Conservation (phyloP, 2,329 filamentous ascomycete genomes). For the Fusarium brachygibbosum region DNA sequence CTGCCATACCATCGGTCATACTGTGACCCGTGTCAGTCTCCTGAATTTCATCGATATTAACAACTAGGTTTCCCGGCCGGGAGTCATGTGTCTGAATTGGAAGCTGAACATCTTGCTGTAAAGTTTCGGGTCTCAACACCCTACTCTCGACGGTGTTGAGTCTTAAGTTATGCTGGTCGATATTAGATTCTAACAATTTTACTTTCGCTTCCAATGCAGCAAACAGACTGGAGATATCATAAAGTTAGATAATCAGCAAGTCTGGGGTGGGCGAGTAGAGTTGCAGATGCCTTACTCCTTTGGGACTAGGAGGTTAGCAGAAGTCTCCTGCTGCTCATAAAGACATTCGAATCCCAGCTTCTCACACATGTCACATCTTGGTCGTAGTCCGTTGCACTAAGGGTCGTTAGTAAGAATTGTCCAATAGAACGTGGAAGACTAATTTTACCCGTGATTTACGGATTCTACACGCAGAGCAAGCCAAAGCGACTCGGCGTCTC, state of each 20-base stretch:
- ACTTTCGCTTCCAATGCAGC: constrained; percentile 8
- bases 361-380: constrained; percentile 16
- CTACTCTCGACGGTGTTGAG: neutral
- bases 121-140: neutral
- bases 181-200: neutral
- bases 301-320: constrained; percentile 14
- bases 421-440: neutral
- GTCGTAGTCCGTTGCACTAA: constrained; percentile 8
- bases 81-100: neutral
- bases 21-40: neutral
- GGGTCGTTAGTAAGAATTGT: rapidly evolving
- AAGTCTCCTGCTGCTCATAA: constrained; percentile 10
- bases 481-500: constrained; percentile 9
- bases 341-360: constrained; percentile 17
- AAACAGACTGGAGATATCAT: neutral
- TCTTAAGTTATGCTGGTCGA: neutral
- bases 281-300: constrained; percentile 19
- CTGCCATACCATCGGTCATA: constrained; percentile 14
- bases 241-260: neutral
- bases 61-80: neutral
- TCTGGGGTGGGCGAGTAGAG: no score
- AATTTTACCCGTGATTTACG: constrained; percentile 10
- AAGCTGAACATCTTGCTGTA: neutral
- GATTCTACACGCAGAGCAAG: constrained; percentile 15
- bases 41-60: neutral